Evolutionary conservation across 2,329 filamentous ascomycete species (phyloP), one percentile per base, ranked within the genome.

Genomic region (Apiospora marii): DNA sequence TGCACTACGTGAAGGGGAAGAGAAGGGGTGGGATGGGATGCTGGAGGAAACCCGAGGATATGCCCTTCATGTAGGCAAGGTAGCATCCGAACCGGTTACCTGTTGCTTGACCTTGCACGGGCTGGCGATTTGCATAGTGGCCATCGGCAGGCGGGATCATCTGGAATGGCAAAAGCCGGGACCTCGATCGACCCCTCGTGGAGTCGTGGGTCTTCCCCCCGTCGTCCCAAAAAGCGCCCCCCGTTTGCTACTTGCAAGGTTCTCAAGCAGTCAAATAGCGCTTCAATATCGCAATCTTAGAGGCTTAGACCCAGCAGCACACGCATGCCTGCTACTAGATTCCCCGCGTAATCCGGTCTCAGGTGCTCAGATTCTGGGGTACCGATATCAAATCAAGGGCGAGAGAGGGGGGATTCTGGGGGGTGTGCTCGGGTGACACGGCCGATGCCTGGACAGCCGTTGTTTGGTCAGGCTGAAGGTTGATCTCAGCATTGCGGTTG

Each of bases 141-240:
- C 24, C 27, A 58, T 34, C 51, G 51, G 51, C 51, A 58, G 16
- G 51, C 24, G 24, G 51, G 51, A 61, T 61, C 53, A 10, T 61
- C 24, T 61, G 30, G 44, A 16, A 6, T 46, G 37, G 37, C 22
- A 30, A 13, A 53, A 53, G 24, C 53, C 30, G 53, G 53, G 53
- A 34, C 53, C 53, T 64, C 58, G 58, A 64, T 64, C 58, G 34
- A 64, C 16, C 58, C 58, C 58, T 64, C 58, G 58, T 64, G 58
- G 58, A 64, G 58, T 37, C 58, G 58, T 64, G 58, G 58, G 58
- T 37, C 58, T 53, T 14, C 22, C 6, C 53, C 51, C 51, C 51
- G 22, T 67, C 53, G 30, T 64, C 30, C 58, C 27, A 41, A 19
- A 16, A 48, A n/a, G 3, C 1, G 1, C 46, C 46, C 37, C 37